phyloP scores from a whole-genome alignment of 768 basidiomycete genomes.

The Podaxis carcinomalis region DNA sequence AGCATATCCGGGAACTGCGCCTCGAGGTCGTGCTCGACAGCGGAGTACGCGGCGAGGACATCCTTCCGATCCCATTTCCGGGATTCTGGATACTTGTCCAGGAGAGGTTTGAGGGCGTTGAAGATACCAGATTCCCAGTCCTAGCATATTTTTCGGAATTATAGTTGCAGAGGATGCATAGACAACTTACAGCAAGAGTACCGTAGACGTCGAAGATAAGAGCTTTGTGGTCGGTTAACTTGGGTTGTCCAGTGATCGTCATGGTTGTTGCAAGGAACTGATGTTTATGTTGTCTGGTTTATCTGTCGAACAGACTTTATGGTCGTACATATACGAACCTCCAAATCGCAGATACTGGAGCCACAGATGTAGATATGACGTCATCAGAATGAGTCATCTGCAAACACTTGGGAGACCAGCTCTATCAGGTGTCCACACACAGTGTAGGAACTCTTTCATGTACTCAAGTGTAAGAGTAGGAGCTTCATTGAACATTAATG shows the following conservation, averaged over 20 bases:
- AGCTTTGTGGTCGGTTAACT: slow-evolving; percentile 42
- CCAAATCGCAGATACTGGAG: not conserved
- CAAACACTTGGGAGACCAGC: no score
- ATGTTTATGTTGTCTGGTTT: not conserved
- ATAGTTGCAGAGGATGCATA: not conserved
- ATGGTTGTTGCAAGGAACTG: not conserved
- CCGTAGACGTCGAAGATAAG: slow-evolving; percentile 78
- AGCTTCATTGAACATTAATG: no score
- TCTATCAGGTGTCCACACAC: no score
- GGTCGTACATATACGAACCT: not conserved
- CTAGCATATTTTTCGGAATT: slow-evolving; percentile 20
- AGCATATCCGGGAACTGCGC: slow-evolving; percentile 51
- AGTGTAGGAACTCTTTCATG: no score
- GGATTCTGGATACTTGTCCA: slow-evolving; percentile 36
- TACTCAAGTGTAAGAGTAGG: no score
- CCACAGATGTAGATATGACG: not conserved
- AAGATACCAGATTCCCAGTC: slow-evolving; percentile 76
- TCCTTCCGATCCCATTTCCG: slow-evolving; percentile 46
- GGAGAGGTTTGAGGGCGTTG: slow-evolving; percentile 47
- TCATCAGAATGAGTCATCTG: not conserved
- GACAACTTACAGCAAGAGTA: slow-evolving; percentile 50
- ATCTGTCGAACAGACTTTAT: not conserved
- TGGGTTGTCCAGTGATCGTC: slow-evolving; percentile 9
- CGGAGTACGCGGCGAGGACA: slow-evolving; percentile 45
- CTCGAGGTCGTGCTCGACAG: slow-evolving; percentile 55